phyloP scores from a whole-genome alignment of 441 rosid genomes.

The Euphorbia schlechtendalii region DNA sequence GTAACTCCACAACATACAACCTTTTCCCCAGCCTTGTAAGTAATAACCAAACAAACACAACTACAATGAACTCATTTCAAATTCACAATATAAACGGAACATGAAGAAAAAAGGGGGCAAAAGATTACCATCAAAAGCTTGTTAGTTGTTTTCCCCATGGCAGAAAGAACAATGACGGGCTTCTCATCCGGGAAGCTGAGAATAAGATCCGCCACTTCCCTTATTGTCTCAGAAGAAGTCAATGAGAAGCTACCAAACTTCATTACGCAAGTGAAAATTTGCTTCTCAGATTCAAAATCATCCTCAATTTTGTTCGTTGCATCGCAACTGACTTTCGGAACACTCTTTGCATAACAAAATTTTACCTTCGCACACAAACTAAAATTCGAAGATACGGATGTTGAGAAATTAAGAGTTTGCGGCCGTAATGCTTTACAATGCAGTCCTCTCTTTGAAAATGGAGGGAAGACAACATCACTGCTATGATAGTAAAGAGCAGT shows the following conservation, averaged over 20 bases:
- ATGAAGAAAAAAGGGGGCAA: neutral
- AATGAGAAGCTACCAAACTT: slow-evolving; percentile 89
- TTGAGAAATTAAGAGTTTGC: slow-evolving; percentile 25
- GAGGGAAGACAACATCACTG: slow-evolving; percentile 27
- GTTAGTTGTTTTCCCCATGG: slow-evolving; percentile 93
- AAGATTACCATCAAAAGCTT: slow-evolving; percentile 61
- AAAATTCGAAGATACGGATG: slow-evolving; percentile 22
- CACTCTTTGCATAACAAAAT: slow-evolving; percentile 30
- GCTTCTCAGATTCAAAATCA: slow-evolving; percentile 26
- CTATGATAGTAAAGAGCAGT: slow-evolving; percentile 41
- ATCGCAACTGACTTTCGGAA: slow-evolving; percentile 46
- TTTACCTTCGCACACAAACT: slow-evolving; percentile 21
- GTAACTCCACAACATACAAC: slow-evolving; percentile 81
- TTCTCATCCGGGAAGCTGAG: slow-evolving; percentile 61
- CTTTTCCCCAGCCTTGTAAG: slow-evolving; percentile 97
- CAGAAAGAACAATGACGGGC: slow-evolving; percentile 85
- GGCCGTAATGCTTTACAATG: slow-evolving; percentile 22
- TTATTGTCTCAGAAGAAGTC: slow-evolving; percentile 69
- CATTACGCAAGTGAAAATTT: slow-evolving; percentile 56
- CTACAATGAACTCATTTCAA: slow-evolving; percentile 5
- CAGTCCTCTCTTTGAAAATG: slow-evolving; percentile 24
- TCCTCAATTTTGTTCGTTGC: slow-evolving; percentile 28
- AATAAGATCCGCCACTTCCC: slow-evolving; percentile 66
- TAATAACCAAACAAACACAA: slow-evolving; percentile 14
- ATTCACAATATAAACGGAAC: neutral